Conservation (phyloP, 2,329 filamentous ascomycete species). For the Elsinoe arachidis region DNA sequence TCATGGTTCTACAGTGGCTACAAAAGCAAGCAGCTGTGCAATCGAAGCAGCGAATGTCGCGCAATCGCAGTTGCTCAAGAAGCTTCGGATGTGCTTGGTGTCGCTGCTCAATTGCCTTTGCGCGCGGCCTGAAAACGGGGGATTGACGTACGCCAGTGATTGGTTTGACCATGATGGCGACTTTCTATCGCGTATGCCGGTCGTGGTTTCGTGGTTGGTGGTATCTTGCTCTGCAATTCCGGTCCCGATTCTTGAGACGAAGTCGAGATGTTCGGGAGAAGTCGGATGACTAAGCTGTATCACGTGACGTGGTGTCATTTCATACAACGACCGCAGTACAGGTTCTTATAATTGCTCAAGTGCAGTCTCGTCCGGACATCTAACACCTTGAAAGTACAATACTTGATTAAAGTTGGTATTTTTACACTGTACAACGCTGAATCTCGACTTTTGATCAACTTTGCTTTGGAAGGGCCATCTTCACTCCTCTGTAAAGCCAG, state of each 20-base stretch:
- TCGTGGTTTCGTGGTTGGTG: neutral
- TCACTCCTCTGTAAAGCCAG: no score
- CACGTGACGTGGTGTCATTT: neutral
- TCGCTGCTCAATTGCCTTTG: neutral
- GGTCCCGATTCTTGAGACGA: neutral
- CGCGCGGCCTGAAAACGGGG: neutral
- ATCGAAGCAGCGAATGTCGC: neutral
- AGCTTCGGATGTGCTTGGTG: neutral
- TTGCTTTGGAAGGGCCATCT: no score
- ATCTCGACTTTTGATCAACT: no score
- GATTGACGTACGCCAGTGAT: conserved; percentile 42
- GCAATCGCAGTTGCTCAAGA: neutral
- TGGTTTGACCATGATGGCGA: conserved; percentile 33
- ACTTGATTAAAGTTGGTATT: no score
- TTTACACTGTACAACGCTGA: no score
- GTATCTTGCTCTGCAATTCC: neutral
- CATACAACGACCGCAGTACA: neutral
- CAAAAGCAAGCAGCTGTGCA: no score
- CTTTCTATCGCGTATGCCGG: neutral
- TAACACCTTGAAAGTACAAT: no score
- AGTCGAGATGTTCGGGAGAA: conserved; percentile 7
- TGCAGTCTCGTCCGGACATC: no score
- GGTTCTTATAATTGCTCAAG: no score
- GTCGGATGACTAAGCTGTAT: conserved; percentile 6
- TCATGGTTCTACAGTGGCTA: no score